Evolutionary conservation across 805 yeast species (phyloP).

Genomic region (Wickerhamiella hasegawae): DNA sequence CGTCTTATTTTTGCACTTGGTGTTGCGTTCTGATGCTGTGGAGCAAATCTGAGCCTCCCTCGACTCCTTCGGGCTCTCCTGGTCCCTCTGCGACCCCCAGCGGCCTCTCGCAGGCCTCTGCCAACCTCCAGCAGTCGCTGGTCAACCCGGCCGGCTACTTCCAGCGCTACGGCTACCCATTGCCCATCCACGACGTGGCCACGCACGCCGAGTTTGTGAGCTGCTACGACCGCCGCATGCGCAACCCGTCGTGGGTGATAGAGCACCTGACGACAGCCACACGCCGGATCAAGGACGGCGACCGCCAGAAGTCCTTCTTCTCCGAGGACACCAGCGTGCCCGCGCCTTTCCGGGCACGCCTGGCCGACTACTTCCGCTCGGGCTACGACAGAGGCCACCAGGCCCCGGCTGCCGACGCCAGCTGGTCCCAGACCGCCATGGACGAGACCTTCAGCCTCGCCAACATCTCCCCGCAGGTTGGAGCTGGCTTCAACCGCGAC

Average conservation of each 20-base stretch:
- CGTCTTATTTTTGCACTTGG: too few species aligned
- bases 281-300: constrained; percentile 24
- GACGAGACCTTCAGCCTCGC: constrained; percentile 82
- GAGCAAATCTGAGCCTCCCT: too few species aligned
- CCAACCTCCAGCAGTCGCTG: constrained; percentile 1
- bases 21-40: too few species aligned
- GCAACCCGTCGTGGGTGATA: constrained; percentile 65
- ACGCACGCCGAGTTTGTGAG: constrained; percentile 63
- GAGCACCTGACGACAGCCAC: constrained; percentile 78
- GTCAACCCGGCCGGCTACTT: constrained; percentile 70
- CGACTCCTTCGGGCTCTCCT: neutral
- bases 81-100: neutral
- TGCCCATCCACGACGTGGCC: constrained; percentile 77
- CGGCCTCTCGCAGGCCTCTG: neutral
- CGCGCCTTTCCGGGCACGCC: constrained; percentile 49
- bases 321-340: constrained; percentile 81
- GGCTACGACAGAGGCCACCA: constrained; percentile 97
- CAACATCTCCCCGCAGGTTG: constrained; percentile 94
- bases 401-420: constrained; percentile 97
- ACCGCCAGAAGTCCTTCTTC: constrained; percentile 69
- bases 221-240: constrained; percentile 68
- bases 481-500: constrained; percentile 93
- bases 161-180: constrained; percentile 81
- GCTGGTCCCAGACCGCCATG: constrained; percentile 81
- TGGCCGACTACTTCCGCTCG: constrained; percentile 79